phyloP scores from a whole-genome alignment of 2,329 filamentous ascomycete species.

The Neoscytalidium dimidiatum region DNA sequence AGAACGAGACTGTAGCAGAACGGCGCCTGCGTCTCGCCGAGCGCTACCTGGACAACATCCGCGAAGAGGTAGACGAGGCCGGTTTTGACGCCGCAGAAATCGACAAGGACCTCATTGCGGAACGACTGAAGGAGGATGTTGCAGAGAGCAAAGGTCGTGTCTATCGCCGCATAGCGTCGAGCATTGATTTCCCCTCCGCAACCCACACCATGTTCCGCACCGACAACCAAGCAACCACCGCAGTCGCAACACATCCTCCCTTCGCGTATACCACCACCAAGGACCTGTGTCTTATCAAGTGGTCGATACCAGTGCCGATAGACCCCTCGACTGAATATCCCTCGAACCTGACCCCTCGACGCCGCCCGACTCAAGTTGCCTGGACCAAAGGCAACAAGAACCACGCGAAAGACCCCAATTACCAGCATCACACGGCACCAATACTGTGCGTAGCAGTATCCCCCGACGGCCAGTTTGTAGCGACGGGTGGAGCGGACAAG shows the following conservation, averaged over 20 bases:
- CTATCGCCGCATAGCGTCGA: constrained; percentile 75
- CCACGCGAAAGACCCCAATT: constrained; percentile 64
- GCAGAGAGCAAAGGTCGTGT: constrained; percentile 88
- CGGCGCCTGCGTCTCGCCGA: constrained; percentile 84
- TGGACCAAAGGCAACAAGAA: constrained; percentile 63
- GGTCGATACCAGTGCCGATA: constrained; percentile 73
- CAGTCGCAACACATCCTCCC: constrained; percentile 75
- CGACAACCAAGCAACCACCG: constrained; percentile 77
- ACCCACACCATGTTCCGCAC: constrained; percentile 73
- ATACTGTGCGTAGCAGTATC: constrained; percentile 87
- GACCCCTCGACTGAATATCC: constrained; percentile 35
- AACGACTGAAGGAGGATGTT: constrained; percentile 87
- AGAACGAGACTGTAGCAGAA: constrained; percentile 83
- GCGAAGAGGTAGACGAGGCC: constrained; percentile 72
- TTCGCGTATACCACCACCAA: constrained; percentile 88
- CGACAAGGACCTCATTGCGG: constrained; percentile 87
- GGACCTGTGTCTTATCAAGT: constrained; percentile 83
- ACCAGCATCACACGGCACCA: constrained; percentile 69
- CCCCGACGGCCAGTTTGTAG: constrained; percentile 85
- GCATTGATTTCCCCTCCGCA: constrained; percentile 69
- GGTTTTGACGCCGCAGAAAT: constrained; percentile 95
- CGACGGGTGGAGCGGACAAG: constrained; percentile 83
- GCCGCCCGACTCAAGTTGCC: constrained; percentile 63
- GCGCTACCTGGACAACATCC: constrained; percentile 88
- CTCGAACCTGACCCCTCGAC: constrained; percentile 54